Conservation (phyloP, 352 stramenopile genomes). For the Phytophthora uliginosa region DNA sequence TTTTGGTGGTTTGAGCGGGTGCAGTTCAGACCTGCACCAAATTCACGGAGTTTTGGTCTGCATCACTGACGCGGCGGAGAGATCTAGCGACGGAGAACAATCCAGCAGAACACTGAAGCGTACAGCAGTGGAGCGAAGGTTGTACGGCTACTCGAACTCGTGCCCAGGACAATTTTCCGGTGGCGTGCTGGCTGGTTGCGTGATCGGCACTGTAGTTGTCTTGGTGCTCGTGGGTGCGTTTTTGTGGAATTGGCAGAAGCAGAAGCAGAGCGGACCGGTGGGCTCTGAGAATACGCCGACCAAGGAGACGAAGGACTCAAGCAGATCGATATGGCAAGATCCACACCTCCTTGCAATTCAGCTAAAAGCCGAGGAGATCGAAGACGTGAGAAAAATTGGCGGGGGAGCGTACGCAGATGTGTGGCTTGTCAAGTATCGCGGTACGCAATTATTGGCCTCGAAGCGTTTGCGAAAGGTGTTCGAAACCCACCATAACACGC, state of each 20-base stretch:
- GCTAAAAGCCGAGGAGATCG: constrained; percentile 53
- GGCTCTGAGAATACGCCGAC: neutral
- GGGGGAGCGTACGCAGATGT: constrained; percentile 48
- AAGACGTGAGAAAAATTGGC: constrained; percentile 58
- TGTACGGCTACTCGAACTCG: constrained; percentile 15
- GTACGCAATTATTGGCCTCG: constrained; percentile 35
- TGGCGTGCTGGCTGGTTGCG: constrained; percentile 19
- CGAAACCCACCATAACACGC: constrained; percentile 31
- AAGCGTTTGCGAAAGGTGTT: constrained; percentile 49
- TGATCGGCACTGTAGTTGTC: constrained; percentile 15
- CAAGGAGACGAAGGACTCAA: neutral
- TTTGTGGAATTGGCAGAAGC: constrained; percentile 18
- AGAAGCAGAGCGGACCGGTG: neutral
- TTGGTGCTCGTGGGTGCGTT: constrained; percentile 12
- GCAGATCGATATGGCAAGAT: constrained; percentile 47
- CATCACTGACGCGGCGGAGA: neutral
- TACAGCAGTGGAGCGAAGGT: constrained; percentile 2
- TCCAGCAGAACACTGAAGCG: neutral
- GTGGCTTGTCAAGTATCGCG: constrained; percentile 55
- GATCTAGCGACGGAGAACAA: neutral
- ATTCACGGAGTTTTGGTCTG: constrained; percentile 22
- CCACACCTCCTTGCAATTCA: constrained; percentile 47
- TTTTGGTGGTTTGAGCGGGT: constrained; percentile 2
- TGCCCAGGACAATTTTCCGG: constrained; percentile 19
- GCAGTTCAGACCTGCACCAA: neutral